Conservation (phyloP, 495 filamentous ascomycete genomes). For the Friedmanniomyces simplex region DNA sequence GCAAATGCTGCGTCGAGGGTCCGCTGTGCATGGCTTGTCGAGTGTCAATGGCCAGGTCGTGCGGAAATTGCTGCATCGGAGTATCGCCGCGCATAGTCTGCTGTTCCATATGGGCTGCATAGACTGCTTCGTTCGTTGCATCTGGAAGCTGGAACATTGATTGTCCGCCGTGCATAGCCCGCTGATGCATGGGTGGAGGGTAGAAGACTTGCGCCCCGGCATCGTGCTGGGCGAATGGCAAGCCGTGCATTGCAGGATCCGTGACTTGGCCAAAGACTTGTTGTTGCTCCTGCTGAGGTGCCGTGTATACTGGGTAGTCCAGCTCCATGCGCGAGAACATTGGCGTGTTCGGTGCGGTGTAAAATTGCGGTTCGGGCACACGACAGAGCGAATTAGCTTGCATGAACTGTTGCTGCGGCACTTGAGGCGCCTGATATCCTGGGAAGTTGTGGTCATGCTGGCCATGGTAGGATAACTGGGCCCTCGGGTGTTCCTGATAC, state of each 20-base stretch:
- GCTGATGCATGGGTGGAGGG: not conserved
- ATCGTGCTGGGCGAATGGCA: too few relatives aligned
- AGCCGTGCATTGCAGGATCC: not conserved
- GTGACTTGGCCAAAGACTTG: not conserved
- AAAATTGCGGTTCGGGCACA: conserved; percentile 2
- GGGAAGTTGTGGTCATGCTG: not conserved
- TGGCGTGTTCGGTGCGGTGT: conserved; percentile 7
- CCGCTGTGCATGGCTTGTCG: too few relatives aligned
- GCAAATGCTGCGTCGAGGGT: too few relatives aligned
- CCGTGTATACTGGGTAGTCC: not conserved
- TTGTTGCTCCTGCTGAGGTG: not conserved
- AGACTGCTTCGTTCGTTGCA: too few relatives aligned
- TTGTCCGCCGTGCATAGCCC: not conserved
- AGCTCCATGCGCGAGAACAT: not conserved
- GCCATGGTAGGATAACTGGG: not conserved
- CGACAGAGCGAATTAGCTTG: not conserved
- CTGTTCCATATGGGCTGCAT: too few relatives aligned
- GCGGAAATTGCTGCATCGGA: too few relatives aligned
- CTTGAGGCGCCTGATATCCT: not conserved
- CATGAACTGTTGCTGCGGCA: not conserved
- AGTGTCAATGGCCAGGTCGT: too few relatives aligned
- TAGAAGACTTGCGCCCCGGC: not conserved
- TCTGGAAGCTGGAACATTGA: too few relatives aligned
- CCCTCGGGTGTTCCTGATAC: not conserved
- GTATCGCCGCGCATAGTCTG: too few relatives aligned